Conservation (phyloP, 2,329 filamentous ascomycete genomes). For the Septoria petroselini region DNA sequence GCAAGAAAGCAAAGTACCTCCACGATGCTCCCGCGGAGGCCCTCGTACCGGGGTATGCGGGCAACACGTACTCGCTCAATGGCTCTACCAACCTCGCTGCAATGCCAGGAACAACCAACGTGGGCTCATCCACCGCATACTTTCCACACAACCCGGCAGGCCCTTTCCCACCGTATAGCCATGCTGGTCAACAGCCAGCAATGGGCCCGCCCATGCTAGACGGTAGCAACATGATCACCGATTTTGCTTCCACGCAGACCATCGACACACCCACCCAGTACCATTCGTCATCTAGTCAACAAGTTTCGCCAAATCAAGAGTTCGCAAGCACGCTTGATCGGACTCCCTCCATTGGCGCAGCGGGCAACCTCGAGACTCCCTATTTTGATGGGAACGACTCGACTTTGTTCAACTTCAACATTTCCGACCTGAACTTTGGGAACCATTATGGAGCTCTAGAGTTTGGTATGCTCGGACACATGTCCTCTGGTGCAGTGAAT, state of each 20-base stretch:
- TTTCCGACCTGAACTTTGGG: conserved; percentile 90
- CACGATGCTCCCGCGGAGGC: conserved; percentile 92
- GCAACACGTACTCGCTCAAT: conserved; percentile 57
- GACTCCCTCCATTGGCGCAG: conserved; percentile 40
- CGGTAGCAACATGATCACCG: conserved; percentile 40
- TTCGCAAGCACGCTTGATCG: conserved; percentile 50
- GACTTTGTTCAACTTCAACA: conserved; percentile 90
- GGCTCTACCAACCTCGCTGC: conserved; percentile 26
- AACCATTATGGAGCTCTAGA: conserved; percentile 95
- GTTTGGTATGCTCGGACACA: conserved; percentile 93
- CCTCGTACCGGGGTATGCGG: conserved; percentile 77
- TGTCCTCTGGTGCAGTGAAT: conserved; percentile 74
- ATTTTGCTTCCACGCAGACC: conserved; percentile 61
- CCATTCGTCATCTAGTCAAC: conserved; percentile 54
- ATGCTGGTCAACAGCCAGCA: conserved; percentile 32
- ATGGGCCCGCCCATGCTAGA: conserved; percentile 47
- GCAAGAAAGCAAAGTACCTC: conserved; percentile 98
- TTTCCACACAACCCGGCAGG: conserved; percentile 42
- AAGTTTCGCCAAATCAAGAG: conserved; percentile 45
- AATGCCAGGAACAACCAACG: conserved; percentile 21
- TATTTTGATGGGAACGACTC: conserved; percentile 91
- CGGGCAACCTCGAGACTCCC: conserved; percentile 50
- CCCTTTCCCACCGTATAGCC: conserved; percentile 42
- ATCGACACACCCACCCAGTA: conserved; percentile 66
- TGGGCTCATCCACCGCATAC: conserved; percentile 41